A percentile compares a stretch with the other conserved stretches of the same genome.
phyloP scores from a whole-genome alignment of 1,284 basidiomycete genomes.

The Cutaneotrichosporon sp. region DNA sequence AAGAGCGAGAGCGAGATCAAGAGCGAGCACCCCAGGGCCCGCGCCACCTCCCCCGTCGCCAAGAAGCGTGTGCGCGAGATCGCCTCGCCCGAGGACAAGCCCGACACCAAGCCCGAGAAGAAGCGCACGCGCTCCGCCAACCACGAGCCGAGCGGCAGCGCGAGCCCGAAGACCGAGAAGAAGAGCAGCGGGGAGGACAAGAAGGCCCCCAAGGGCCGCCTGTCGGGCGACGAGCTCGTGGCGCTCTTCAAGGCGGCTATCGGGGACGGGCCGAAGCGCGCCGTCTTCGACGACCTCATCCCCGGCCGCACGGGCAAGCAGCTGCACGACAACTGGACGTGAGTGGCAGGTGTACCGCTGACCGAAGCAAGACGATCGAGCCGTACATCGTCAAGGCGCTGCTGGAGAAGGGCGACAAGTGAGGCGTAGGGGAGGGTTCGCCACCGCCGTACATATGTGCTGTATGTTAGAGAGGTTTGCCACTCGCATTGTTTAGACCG shows the following conservation, averaged over 20 bases:
- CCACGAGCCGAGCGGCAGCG: too few relatives aligned
- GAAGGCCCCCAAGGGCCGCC: background rate
- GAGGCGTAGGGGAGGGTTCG: background rate
- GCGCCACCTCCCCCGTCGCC: background rate
- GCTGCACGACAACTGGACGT: constrained; percentile 14
- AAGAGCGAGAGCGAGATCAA: too few relatives aligned
- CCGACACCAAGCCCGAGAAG: background rate
- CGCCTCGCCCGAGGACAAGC: background rate
- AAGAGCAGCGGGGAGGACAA: background rate
- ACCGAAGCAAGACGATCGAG: constrained; percentile 2
- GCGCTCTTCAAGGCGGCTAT: background rate
- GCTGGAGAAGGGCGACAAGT: constrained; percentile 4
- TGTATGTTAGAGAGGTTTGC: background rate
- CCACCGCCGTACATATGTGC: too few relatives aligned
- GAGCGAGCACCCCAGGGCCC: background rate
- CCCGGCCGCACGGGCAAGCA: constrained; percentile 11
- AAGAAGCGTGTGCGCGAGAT: background rate
- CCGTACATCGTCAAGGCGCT: constrained; percentile 9
- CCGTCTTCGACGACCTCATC: constrained; percentile 15
- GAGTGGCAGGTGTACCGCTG: background rate
- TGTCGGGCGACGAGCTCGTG: constrained; percentile 6
- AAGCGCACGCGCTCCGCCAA: background rate
- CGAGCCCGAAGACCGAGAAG: too few relatives aligned
- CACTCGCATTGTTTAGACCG: too few relatives aligned
- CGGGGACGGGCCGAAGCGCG: background rate